These are phyloP conservation scores for Strobilomyces confusus DNA, from an alignment of 768 basidiomycete species.

Conservation along the genomic window DNA sequence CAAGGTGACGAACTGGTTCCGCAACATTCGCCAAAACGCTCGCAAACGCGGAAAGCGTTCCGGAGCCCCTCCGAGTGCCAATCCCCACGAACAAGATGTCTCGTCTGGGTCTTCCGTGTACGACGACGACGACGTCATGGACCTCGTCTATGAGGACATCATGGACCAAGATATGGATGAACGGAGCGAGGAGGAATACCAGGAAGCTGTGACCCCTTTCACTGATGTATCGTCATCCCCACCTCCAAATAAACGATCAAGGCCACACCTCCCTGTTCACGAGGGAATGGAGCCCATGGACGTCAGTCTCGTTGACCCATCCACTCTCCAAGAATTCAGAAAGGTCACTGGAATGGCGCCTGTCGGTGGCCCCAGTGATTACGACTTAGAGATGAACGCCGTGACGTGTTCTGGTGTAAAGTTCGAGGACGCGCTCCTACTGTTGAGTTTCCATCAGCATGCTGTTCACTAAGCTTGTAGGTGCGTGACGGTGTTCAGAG, in stretches of 20 bases:
- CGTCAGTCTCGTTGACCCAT: conserved; percentile 37
- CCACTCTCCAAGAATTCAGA: conserved; percentile 46
- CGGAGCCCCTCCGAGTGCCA: conserved; percentile 35
- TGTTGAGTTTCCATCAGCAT: conserved; percentile 72
- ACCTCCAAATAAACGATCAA: conserved; percentile 30
- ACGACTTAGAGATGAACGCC: conserved; percentile 27
- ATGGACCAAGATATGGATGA: conserved; percentile 49
- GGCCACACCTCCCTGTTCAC: conserved; percentile 29
- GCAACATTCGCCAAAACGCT: conserved; percentile 79
- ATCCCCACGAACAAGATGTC: conserved; percentile 44
- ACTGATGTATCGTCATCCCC: conserved; percentile 47
- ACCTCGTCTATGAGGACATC: conserved; percentile 41
- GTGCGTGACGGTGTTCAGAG: conserved; percentile 12
- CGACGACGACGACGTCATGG: conserved; percentile 45
- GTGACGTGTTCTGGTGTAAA: conserved; percentile 49
- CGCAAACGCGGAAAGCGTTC: conserved; percentile 60
- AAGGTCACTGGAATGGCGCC: conserved; percentile 34
- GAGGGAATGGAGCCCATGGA: conserved; percentile 31
- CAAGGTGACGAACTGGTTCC: conserved; percentile 87
- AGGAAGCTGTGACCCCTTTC: conserved; percentile 72
- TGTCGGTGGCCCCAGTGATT: conserved; percentile 19
- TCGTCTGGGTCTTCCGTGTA: conserved; percentile 51
- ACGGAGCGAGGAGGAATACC: conserved; percentile 65
- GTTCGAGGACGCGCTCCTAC: conserved; percentile 69
- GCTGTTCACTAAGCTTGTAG: conserved; percentile 45